These are phyloP conservation scores for Podospora fimiseda DNA, from an alignment of 495 filamentous ascomycete species.

Conservation along the genomic window DNA sequence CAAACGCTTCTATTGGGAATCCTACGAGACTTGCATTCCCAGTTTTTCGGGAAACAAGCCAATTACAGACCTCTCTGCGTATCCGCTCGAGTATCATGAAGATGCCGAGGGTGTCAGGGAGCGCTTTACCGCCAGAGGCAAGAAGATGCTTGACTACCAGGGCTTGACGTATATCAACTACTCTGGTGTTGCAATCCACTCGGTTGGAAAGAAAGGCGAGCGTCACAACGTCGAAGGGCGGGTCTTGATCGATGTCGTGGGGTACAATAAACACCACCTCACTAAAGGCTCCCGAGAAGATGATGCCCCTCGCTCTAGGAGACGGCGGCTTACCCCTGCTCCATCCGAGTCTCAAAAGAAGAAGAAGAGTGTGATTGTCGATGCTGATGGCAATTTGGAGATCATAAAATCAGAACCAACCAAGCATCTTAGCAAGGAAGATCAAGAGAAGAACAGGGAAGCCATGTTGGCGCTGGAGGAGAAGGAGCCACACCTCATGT, in stretches of 20 bases:
- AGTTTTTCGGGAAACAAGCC: constrained; percentile 23
- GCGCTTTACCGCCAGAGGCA: constrained; percentile 22
- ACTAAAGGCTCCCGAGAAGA: constrained; percentile 23
- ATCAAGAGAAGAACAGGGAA: constrained; percentile 25
- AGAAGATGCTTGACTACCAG: constrained; percentile 30
- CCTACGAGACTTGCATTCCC: constrained; percentile 14
- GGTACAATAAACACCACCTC: constrained; percentile 33
- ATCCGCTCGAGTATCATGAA: constrained; percentile 28
- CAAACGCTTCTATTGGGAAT: constrained; percentile 24
- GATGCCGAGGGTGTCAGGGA: constrained; percentile 16
- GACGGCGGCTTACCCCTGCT: constrained; percentile 7
- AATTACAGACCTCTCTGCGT: constrained; percentile 25
- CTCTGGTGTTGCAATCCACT: constrained; percentile 24
- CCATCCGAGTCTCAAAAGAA: constrained; percentile 1
- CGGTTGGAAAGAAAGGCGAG: constrained; percentile 4
- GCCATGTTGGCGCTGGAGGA: constrained; percentile 17
- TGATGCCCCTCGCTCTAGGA: constrained; percentile 10
- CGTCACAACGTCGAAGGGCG: constrained; percentile 30
- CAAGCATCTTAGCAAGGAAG: constrained; percentile 17
- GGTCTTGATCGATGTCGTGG: constrained; percentile 33
- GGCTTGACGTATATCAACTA: constrained; percentile 29
- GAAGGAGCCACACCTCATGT: constrained; percentile 26
- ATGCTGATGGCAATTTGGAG: background rate
- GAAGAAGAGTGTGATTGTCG: background rate
- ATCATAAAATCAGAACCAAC: background rate